Percentiles rank a stretch among this genome's conserved stretches.
phyloP scores from a whole-genome alignment of 2,329 filamentous ascomycete genomes.

The Nigrograna mackinnonii region DNA sequence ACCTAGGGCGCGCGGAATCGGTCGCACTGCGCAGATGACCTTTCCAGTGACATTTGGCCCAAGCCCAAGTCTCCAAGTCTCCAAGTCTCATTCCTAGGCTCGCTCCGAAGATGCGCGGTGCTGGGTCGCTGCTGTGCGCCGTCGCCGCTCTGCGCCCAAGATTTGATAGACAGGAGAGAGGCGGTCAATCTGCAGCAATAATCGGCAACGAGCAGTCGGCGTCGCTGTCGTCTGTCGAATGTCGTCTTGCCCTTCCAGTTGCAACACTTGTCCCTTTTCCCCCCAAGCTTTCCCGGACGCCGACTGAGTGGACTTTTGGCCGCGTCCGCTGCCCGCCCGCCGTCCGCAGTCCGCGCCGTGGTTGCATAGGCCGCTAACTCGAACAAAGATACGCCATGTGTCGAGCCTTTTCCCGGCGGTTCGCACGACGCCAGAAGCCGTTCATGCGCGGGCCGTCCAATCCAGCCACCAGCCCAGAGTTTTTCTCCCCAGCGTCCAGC shows the following conservation, averaged over 20 bases:
- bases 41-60: slow-evolving; percentile 1
- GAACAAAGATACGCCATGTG: slow-evolving; percentile 11
- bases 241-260: neutral
- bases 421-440: slow-evolving; percentile 16
- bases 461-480: slow-evolving; percentile 9
- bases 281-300: neutral
- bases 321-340: no score
- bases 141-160: neutral
- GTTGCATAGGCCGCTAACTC: neutral
- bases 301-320: no score
- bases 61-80: neutral
- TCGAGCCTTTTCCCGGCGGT: slow-evolving; percentile 12
- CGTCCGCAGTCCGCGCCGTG: neutral
- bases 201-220: no score
- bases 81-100: slow-evolving; percentile 6
- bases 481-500: no score
- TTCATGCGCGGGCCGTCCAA: slow-evolving; percentile 21
- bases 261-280: neutral
- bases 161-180: no score
- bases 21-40: slow-evolving; percentile 17
- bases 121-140: slow-evolving; percentile 9
- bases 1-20: neutral
- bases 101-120: slow-evolving; percentile 10
- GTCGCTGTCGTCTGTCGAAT: neutral
- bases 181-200: no score